A percentile compares a stretch with the other conserved stretches of the same genome.
Conservation (phyloP, 1,139 yeast species). For the Debaryomyces psychrophilus region DNA sequence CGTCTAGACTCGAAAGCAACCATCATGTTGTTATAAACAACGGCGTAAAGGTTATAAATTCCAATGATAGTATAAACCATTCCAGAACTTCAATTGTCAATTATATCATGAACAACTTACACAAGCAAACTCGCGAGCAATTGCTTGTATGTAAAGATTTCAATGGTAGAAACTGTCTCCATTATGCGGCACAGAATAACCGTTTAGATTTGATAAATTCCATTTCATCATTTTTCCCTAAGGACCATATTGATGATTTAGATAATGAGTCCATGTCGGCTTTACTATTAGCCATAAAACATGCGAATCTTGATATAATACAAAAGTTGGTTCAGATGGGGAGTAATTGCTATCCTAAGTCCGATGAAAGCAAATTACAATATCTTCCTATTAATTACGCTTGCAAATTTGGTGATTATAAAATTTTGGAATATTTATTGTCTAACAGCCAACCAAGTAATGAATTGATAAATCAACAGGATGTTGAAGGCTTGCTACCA, state of each 20-base stretch:
- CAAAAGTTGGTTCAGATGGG: conserved; percentile 47
- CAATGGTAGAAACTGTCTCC: conserved; percentile 83
- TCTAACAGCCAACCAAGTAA: conserved; percentile 33
- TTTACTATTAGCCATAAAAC: conserved; percentile 73
- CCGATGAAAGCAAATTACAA: conserved; percentile 51
- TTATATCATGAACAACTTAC: conserved; percentile 32
- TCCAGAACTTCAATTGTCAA: conserved; percentile 44
- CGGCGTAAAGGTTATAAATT: conserved; percentile 48
- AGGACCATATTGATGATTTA: conserved; percentile 48
- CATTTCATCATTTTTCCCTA: conserved; percentile 44
- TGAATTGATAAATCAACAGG: conserved; percentile 52
- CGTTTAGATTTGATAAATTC: conserved; percentile 56
- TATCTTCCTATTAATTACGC: conserved; percentile 89
- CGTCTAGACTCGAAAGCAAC: conserved; percentile 33
- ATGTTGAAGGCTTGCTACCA: conserved; percentile 87
- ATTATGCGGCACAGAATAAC: conserved; percentile 80
- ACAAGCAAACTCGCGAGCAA: conserved; percentile 22
- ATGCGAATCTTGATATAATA: conserved; percentile 61
- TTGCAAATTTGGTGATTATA: conserved; percentile 79
- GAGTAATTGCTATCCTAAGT: conserved; percentile 59
- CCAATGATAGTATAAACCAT: conserved; percentile 46
- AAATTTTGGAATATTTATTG: conserved; percentile 65
- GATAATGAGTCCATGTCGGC: conserved; percentile 84
- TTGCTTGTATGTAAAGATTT: conserved; percentile 53
- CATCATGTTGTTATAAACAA: conserved; percentile 44